Evolutionary conservation across 1,284 basidiomycete species (phyloP), one percentile per base, ranked within the genome.

Genomic region (Ganoderma resinaceum): DNA sequence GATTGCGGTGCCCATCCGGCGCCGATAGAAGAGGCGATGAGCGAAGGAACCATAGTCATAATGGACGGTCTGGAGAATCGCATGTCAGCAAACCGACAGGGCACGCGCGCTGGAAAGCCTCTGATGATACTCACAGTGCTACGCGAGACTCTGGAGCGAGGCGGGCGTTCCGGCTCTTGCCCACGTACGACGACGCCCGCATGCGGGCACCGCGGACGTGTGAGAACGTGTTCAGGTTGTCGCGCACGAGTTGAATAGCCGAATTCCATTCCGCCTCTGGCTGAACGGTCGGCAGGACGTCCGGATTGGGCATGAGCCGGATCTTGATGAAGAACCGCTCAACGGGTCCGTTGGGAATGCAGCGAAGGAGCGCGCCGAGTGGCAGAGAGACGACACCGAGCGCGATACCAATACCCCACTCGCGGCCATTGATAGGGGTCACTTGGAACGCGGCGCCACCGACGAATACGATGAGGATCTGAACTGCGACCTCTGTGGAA

Each of bases 391-490:
- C 86, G 65, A 93, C 76, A 52, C 97, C 98, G 61, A 98, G 87
- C 31, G 93, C 91, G 63, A 99, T 83, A 1, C 94, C 95, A 73
- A 99, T 95, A 62, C 89, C 96, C 98, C 98, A 99, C 80, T 98
- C 95, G 52, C 88, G 89, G 37, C 92, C 94, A 62, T 82, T 82
- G 63, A 99, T 90, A 6, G 79, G 84, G 0, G 89, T 91, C n/a
- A 99, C 97, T 76, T 93, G 90, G 86, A 99, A 99, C 0, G 96
- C 96, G 3, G 92, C 87, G 38, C 95, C 94, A 67, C 97, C 97
- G 63, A 98, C 86, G 76, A 96, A 96, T 69, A 98, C 92, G 73
- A 99, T 97, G 66, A 97, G 75, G 63, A 97, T 80, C 80, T 99
- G 97, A 55, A 93, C 87, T 26, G 84, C 94, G 74, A 98, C 87